phyloP scores from a whole-genome alignment of 2,329 filamentous ascomycete species.

The Talaromyces funiculosus region DNA sequence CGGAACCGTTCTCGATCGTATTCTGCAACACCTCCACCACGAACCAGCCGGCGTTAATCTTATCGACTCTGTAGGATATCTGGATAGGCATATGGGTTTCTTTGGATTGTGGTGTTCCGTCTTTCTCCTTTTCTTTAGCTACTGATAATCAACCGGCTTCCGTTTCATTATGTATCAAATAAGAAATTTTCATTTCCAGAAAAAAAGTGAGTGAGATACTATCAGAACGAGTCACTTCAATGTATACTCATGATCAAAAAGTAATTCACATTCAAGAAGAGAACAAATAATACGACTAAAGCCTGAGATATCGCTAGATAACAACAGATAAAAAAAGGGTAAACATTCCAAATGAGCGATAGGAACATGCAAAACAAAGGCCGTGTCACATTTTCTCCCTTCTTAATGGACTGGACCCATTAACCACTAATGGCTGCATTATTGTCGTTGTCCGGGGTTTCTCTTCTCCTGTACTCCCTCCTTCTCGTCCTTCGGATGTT shows the following conservation, averaged over 20 bases:
- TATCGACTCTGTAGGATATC: slow-evolving; percentile 1
- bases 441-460: slow-evolving; percentile 10
- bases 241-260: not conserved
- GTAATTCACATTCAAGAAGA: not conserved
- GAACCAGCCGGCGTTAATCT: not conserved
- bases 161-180: not conserved
- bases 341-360: not conserved
- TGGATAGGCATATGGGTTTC: not conserved
- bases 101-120: not conserved
- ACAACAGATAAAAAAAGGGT: not conserved
- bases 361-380: not conserved
- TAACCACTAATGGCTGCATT: slow-evolving; percentile 29
- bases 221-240: not conserved
- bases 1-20: slow-evolving; percentile 18
- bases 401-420: slow-evolving; percentile 22
- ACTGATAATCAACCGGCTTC: not conserved
- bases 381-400: slow-evolving; percentile 2
- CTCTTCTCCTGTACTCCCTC: not conserved
- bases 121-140: not conserved
- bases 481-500: not conserved
- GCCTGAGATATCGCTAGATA: not conserved
- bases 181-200: not conserved
- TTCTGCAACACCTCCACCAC: slow-evolving; percentile 11
- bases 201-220: not conserved
- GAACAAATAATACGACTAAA: not conserved